Conservation (phyloP, 78 protist genomes). For the Planoprotostelium fungivorum region DNA sequence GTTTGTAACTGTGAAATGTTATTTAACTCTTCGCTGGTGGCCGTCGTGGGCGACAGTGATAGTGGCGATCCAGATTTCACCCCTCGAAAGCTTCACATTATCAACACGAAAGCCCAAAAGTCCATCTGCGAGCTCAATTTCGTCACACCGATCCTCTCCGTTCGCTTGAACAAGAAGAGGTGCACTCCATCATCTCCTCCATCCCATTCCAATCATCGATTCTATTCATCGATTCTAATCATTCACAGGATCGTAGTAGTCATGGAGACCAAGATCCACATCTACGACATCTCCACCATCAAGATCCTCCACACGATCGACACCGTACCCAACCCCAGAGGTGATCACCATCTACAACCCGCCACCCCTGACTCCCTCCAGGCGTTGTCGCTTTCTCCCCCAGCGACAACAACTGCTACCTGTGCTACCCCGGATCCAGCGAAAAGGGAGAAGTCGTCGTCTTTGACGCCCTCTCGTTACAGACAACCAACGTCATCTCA, state of each 20-base stretch:
- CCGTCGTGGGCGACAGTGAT: slow-evolving; percentile 92
- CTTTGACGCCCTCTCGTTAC: slow-evolving; percentile 53
- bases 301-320: slow-evolving; percentile 65
- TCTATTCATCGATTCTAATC: neutral
- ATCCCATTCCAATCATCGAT: neutral
- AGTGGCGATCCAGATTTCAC: slow-evolving; percentile 69
- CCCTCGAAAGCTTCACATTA: slow-evolving; percentile 59
- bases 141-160: slow-evolving; percentile 52
- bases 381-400: slow-evolving; percentile 48
- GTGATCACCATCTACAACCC: slow-evolving; percentile 18
- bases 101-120: slow-evolving; percentile 54
- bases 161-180: slow-evolving; percentile 57
- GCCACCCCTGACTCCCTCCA: neutral
- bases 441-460: slow-evolving; percentile 52
- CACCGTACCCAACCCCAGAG: slow-evolving; percentile 59
- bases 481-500: slow-evolving; percentile 49
- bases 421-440: slow-evolving; percentile 47
- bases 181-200: neutral
- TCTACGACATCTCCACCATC: slow-evolving; percentile 72
- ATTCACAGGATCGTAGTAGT: slow-evolving; percentile 58
- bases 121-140: slow-evolving; percentile 59
- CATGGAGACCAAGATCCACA: slow-evolving; percentile 63
- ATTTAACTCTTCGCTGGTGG: slow-evolving; percentile 88
- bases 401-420: slow-evolving; percentile 22
- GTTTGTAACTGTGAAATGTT: slow-evolving; percentile 91